These are phyloP conservation scores for Pilatotrama ljubarskyi DNA, from an alignment of 768 basidiomycete genomes.

Conservation along the genomic window DNA sequence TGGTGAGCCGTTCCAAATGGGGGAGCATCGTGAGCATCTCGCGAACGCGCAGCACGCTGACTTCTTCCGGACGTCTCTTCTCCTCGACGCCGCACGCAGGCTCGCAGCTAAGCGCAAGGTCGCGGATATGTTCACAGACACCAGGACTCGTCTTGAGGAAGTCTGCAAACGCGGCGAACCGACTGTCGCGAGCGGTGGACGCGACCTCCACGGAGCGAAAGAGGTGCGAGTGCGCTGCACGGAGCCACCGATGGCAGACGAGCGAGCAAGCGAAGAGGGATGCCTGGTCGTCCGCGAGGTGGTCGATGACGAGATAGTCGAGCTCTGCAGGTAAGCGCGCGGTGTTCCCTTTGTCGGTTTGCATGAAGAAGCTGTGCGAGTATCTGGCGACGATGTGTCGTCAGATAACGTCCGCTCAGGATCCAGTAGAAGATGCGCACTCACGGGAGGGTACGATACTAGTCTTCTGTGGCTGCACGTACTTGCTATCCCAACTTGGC, in stretches of 20 bases:
- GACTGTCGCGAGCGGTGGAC: neutral
- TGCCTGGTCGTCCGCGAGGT: constrained; percentile 2
- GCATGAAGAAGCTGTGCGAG: too few species aligned
- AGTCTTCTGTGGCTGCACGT: too few species aligned
- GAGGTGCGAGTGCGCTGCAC: neutral
- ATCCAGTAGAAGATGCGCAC: too few species aligned
- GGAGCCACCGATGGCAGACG: constrained; percentile 1
- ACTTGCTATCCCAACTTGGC: too few species aligned
- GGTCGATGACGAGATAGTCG: constrained; percentile 5
- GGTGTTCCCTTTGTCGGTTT: too few species aligned
- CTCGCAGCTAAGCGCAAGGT: neutral
- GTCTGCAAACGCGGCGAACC: neutral
- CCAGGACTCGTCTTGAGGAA: neutral
- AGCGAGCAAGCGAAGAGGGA: constrained; percentile 9
- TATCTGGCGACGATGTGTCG: too few species aligned
- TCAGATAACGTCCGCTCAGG: too few species aligned
- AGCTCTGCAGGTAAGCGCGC: neutral
- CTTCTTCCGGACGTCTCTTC: neutral
- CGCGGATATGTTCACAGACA: neutral
- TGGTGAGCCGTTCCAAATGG: neutral
- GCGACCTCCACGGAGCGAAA: neutral
- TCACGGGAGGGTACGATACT: too few species aligned
- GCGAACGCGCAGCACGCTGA: neutral
- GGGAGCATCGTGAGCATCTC: neutral
- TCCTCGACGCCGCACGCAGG: neutral